Conservation (phyloP, 1,284 basidiomycete genomes). For the Athelia psychrophila region DNA sequence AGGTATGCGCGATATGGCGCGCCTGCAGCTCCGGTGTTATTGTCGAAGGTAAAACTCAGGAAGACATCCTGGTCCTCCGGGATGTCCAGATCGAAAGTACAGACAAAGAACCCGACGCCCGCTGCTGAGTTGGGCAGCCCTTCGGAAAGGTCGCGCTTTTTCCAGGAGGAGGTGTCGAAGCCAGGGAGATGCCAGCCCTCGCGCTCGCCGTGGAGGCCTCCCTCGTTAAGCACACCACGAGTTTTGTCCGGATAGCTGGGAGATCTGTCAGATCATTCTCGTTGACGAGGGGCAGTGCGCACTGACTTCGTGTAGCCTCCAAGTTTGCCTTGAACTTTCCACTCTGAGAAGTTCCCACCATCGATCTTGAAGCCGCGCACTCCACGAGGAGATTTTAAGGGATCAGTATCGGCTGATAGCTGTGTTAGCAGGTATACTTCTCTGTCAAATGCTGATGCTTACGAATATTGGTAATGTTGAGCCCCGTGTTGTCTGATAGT, state of each 20-base stretch:
- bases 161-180: slow-evolving; percentile 65
- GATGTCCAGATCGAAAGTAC: slow-evolving; percentile 62
- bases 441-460: too few relatives aligned
- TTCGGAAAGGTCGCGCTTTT: slow-evolving; percentile 42
- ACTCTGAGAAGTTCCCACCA: slow-evolving; percentile 57
- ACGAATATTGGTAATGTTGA: too few relatives aligned
- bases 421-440: neutral
- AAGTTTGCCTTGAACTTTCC: slow-evolving; percentile 75
- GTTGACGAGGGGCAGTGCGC: neutral
- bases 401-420: slow-evolving; percentile 18
- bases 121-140: slow-evolving; percentile 55
- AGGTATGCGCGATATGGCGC: slow-evolving; percentile 68
- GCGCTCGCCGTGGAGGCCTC: slow-evolving; percentile 77
- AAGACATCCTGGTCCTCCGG: slow-evolving; percentile 58
- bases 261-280: slow-evolving; percentile 3
- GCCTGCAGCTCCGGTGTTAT: too few relatives aligned
- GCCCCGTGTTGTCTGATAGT: too few relatives aligned
- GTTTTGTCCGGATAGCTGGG: slow-evolving; percentile 66
- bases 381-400: slow-evolving; percentile 70
- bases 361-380: slow-evolving; percentile 72
- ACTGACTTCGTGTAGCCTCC: slow-evolving; percentile 70
- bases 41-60: slow-evolving; percentile 68
- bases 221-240: slow-evolving; percentile 74
- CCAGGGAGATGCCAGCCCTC: slow-evolving; percentile 81
- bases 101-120: slow-evolving; percentile 78